A percentile compares a stretch with the other conserved stretches of the same genome.
Evolutionary conservation across 345 rosid species (phyloP).

Genomic region (Ceriops zippeliana): DNA sequence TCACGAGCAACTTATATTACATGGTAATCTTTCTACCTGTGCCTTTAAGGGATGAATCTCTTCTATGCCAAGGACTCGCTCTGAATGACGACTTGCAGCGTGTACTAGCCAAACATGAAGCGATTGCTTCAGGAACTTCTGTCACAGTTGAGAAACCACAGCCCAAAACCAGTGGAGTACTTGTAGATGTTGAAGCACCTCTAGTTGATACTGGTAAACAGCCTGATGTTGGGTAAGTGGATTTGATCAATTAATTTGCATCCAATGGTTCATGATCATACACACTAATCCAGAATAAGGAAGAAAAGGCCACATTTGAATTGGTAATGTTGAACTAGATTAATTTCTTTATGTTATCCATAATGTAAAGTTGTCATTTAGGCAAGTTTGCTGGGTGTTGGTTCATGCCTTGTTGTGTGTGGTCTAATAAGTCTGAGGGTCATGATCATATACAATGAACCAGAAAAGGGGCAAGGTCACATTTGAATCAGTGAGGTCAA

Average conservation of each 20-base stretch:
- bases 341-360: not conserved
- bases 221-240: slow-evolving; percentile 46
- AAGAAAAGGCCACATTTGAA: not conserved
- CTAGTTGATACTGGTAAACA: slow-evolving; percentile 74
- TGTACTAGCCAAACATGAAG: slow-evolving; percentile 78
- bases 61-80: slow-evolving; percentile 83
- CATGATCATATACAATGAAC: no score
- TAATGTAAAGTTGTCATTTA: not conserved
- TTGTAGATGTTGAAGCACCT: slow-evolving; percentile 58
- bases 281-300: no score
- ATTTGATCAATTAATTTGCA: slow-evolving; percentile 9
- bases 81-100: slow-evolving; percentile 97
- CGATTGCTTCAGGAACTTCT: slow-evolving; percentile 70
- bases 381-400: not conserved
- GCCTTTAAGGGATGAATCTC: slow-evolving; percentile 81
- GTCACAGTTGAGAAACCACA: slow-evolving; percentile 44
- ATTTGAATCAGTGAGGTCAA: no score
- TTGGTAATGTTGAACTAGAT: not conserved
- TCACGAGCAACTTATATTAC: not conserved
- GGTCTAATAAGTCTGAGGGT: no score
- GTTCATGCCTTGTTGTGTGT: not conserved
- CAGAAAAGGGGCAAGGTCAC: no score
- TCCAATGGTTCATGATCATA: not conserved
- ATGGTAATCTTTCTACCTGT: not conserved
- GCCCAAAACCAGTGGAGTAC: slow-evolving; percentile 52